Evolutionary conservation across 129 eudicot genomes (phyloP), one percentile per base, ranked within the genome.

Genomic region (Escallonia rubra): DNA sequence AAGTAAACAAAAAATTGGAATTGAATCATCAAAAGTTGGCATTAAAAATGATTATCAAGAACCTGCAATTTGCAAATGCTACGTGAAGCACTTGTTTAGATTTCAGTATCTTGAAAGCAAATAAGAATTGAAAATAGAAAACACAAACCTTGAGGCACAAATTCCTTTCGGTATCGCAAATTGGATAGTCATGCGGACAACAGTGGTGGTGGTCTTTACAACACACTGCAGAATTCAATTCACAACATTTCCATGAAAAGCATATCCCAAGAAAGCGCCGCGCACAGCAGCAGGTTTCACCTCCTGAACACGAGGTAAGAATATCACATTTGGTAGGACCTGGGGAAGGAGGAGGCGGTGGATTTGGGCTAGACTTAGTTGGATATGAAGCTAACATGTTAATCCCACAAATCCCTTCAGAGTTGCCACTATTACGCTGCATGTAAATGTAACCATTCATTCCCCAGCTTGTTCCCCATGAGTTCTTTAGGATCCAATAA

Each of bases 101-200:
- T 46, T 46, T 9, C 50, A 46, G 10, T 23, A 52, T n/a, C 14
- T 54, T 54, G 14, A 2, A 34, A 54, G 59, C 38, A 14, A 23
- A 48, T 39, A 34, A 12, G 44, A 57, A 7, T 4, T 56, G 43
- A 57, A 23, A 2, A 43, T 8, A 40, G 47, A 68, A 68, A 14
- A 76, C 38, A 61, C 85, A 43, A 70, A 92, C 98, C 96, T 80
- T 84, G 85, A 93, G 93, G 79, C 99, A 93, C 59, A 69, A 45
- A 58, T 71, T 80, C 55, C 76, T 81, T 55, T 43, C 10, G 10
- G 95, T 80, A 70, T 89, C 96, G 66, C 99, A 93, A 4, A 86
- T 76, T 3, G 99, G 99, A 82, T 92, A 92, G 82, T 92, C 94
- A 51, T 80, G 83, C 43, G 99, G 99, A 63, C 99, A 94, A 78